phyloP scores from a whole-genome alignment of 2,329 filamentous ascomycete genomes.

The Aspergillus costaricaensis region DNA sequence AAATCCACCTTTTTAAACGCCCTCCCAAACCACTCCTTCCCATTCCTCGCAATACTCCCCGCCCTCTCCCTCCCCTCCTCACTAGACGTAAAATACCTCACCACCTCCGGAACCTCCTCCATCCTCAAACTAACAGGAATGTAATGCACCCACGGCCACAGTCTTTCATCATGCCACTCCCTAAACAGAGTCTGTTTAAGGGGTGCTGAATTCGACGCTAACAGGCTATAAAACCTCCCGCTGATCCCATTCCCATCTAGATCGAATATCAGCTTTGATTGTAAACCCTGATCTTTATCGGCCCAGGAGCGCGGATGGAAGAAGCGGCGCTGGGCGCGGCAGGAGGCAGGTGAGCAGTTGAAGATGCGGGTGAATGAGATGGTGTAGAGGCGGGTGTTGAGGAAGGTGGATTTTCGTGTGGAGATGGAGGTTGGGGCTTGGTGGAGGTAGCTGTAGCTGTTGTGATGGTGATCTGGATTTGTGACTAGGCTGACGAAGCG shows the following conservation, averaged over 20 bases:
- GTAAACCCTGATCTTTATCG: slow-evolving; percentile 17
- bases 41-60: slow-evolving; percentile 18
- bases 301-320: slow-evolving; percentile 19
- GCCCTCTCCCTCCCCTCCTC: slow-evolving; percentile 15
- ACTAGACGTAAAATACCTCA: slow-evolving; percentile 22
- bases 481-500: slow-evolving; percentile 22
- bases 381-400: slow-evolving; percentile 18
- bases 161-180: slow-evolving; percentile 30
- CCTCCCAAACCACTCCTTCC: slow-evolving; percentile 19
- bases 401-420: slow-evolving; percentile 6
- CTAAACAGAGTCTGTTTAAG: slow-evolving; percentile 26
- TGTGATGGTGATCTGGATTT: slow-evolving; percentile 12
- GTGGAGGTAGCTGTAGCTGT: slow-evolving; percentile 5
- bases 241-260: slow-evolving; percentile 29
- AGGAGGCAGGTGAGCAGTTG: slow-evolving; percentile 18
- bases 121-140: slow-evolving; percentile 26
- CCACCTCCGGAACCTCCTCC: slow-evolving; percentile 24
- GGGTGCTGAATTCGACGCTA: slow-evolving; percentile 21
- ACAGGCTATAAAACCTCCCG: slow-evolving; percentile 24
- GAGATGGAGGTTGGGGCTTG: not conserved
- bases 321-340: slow-evolving; percentile 15
- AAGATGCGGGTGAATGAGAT: slow-evolving; percentile 21
- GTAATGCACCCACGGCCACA: slow-evolving; percentile 27
- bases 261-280: slow-evolving; percentile 22
- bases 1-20: slow-evolving; percentile 20